phyloP scores from a whole-genome alignment of 768 basidiomycete species.

The Mycena haematopus region DNA sequence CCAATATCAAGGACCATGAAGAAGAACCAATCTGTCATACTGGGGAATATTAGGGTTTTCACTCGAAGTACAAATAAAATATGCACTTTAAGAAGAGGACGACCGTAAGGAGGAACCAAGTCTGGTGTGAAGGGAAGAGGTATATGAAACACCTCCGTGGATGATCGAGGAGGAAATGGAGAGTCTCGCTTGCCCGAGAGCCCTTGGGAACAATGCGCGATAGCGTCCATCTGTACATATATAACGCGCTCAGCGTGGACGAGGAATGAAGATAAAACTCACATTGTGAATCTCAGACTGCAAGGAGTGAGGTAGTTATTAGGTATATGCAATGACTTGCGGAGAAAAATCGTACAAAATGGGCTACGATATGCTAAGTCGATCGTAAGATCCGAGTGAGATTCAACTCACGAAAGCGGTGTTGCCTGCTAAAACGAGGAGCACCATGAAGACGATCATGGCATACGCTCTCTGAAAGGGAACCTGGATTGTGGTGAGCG shows the following conservation, averaged over 20 bases:
- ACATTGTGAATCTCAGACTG: constrained; percentile 87
- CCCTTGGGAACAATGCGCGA: constrained; percentile 62
- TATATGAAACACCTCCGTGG: constrained; percentile 92
- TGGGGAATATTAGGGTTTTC: constrained; percentile 36
- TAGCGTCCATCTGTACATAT: constrained; percentile 67
- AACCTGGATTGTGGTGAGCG: constrained; percentile 37
- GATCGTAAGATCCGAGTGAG: constrained; percentile 3
- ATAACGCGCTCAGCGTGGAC: constrained; percentile 10
- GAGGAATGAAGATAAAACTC: constrained; percentile 34
- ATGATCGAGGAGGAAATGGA: constrained; percentile 93
- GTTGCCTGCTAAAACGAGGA: constrained; percentile 90
- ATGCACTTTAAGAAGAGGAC: constrained; percentile 71
- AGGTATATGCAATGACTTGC: not conserved
- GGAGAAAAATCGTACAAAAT: constrained; percentile 68
- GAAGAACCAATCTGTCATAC: constrained; percentile 85
- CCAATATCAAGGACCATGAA: constrained; percentile 91
- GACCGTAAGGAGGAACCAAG: constrained; percentile 84
- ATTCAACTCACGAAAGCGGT: constrained; percentile 84
- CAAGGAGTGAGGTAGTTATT: not conserved
- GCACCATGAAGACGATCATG: constrained; percentile 73
- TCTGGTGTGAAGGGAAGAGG: constrained; percentile 92
- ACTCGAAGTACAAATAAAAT: constrained; percentile 30
- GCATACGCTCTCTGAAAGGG: constrained; percentile 89
- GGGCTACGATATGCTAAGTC: constrained; percentile 54
- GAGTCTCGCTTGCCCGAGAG: constrained; percentile 76